Evolutionary conservation across 805 yeast genomes (phyloP), one percentile per base, ranked within the genome.

Genomic region (Teunomyces aglyptinius): DNA sequence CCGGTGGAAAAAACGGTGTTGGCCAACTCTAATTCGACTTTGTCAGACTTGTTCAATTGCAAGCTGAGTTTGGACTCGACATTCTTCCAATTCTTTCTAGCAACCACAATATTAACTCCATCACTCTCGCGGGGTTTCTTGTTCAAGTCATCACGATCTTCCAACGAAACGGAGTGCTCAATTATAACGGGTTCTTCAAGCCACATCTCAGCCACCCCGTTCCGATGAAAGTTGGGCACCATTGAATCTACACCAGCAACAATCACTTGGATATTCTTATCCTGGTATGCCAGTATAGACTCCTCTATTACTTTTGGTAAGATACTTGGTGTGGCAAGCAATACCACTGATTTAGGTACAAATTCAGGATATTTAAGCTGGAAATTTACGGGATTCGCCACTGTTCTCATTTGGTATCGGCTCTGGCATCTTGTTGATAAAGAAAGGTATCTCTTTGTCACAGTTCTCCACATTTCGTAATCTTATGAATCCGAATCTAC

Each of bases 181-280:
- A 71, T 54, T 3, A 41, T 38, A 20, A 65, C 46, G 15, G 51
- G 47, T 6, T 60, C 54, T 35, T 64, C 67, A 20, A 64, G 46
- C 78, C 78, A 73, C 48, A 73, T 52, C 52, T 67, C 73, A 7
- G 70, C 60, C 2, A 71, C 54, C 0, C 76, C 78, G 49, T 62
- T 58, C 28, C 69, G 48, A 8, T 50, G 51, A 2, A 69, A 64
- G 39, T 58, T 56, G 13, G 70, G 68, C 11, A 65, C 62, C 13
- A 68, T 61, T 3, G 70, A 54, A 46, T 73, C 77, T 3, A 71
- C 60, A 1, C 75, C 76, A 0, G 75, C 77, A 11, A 71, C 75
- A 8, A 67, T 53, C 2, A 70, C 63, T 52, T 71, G 76, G 15
- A 71, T 33, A 5, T 55, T 44, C 12, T 58, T 45, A 13, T 57